Base-by-base conservation (phyloP, 108 stramenopile species). In the Thalassiosira profunda region DNA sequence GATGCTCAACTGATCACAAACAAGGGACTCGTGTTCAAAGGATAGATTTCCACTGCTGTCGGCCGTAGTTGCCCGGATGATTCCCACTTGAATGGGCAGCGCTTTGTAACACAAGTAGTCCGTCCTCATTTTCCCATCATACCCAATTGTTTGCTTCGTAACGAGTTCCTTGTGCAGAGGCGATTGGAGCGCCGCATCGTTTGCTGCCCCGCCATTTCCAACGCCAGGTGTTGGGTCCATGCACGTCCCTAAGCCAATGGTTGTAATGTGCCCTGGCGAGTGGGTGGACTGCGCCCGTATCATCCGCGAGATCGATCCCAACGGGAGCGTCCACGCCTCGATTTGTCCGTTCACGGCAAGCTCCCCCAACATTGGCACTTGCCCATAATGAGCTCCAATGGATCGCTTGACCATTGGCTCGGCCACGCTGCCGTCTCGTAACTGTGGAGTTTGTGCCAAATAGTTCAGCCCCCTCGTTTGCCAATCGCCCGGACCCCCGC, bases 11-110 rank as follows among this genome's bases (percentile, higher is more conserved):
- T 84, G 79, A 63, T 93, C 92, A 37, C 87, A 86, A 7, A 86
- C 64, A 21, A 94, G 43, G 28, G 69, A 72, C 52, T 94, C 89
- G 49, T 87, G 83, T 58, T 94, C 92, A 31, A 89, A 69, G 15
- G 89, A 64, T 35, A 94, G 58, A 42, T 94, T 94, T 8, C 92
- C 92, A 35, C 62, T 42, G 11, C 79, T 44, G 74, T 94, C 92
- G 7, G 86, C 92, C 15, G 91, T 88, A 17, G 92, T 94, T 58
- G 84, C 92, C 17, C 88, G 76, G 26, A 94, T 89, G 34, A 94
- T 84, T 5, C 84, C 86, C 8, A 94, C 87, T 42, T 94, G 54
- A 29, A 94, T 87, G 11, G 88, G 88, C 18, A 94, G 41, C 5
- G 92, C 84, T 65, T 91, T 94, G 82, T 90, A 91, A 73, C 86